Evolutionary conservation across 1,284 basidiomycete genomes (phyloP), one percentile per base, ranked within the genome.

Genomic region (Ceratobasidium theobromae): DNA sequence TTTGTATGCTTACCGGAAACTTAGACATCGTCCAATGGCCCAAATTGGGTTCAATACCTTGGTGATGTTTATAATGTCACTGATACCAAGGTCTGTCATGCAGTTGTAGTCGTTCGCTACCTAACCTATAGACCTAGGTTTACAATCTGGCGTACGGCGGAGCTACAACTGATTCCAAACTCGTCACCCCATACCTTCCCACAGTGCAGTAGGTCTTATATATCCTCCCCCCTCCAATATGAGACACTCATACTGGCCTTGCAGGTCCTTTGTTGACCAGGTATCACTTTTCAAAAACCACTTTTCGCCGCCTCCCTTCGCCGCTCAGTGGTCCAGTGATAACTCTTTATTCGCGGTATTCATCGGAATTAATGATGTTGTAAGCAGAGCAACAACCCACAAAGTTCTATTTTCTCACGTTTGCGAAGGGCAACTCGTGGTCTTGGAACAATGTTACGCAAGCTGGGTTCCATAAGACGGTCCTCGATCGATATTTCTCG

Each of bases 131-230:
- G 48, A 28, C 11, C 6, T 67, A 85, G 83, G 78, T 82, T 16
- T 85, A 84, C 74, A 79, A 87, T 72, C 75, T 86, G 14, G 86
- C 83, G 3, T 84, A 77, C 25, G 82, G 84, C 33, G 84, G 85
- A 35, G 85, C 85, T 25, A 86, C 84, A 21, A 85, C 86, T 65
- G 85, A 86, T 71, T 73, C 80, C n/a, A 80, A 79, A 12, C 76
- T 86, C 14, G 84, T 86, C 16, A 77, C 82, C 21, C 84, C 86
- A 1, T 86, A 78, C 69, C 67, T 73, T 23, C 82, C 84, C 1
- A 83, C 81, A 2, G 84, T 86, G 1, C 72, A 83, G 83, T 86
- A 67, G 67, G 79, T 74, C 60, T 65, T 1, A 46, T 28, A 38
- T 41, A 27, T 38, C 18, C 27, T 4, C 28, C 40, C 23, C 27